Evolutionary conservation across 1,284 basidiomycete species (phyloP).

Genomic region (Chalciporus piperatoides): DNA sequence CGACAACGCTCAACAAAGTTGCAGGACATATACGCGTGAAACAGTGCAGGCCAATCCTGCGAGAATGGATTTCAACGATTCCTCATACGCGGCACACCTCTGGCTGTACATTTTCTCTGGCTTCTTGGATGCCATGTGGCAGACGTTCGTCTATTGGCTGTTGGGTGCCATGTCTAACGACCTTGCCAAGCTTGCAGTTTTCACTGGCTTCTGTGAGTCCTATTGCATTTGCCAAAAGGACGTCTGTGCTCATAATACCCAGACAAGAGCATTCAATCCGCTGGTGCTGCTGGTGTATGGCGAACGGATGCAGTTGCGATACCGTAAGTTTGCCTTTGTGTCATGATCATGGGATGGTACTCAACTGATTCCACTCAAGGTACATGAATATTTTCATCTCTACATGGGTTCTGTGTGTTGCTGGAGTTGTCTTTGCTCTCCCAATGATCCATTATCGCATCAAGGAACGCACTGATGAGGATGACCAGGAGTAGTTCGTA

Average conservation of each 20-base stretch:
- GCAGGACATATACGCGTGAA: constrained; percentile 50
- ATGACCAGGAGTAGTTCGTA: constrained; percentile 31
- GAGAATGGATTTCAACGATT: constrained; percentile 46
- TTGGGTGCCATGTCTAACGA: constrained; percentile 35
- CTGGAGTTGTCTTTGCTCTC: constrained; percentile 34
- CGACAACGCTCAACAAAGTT: constrained; percentile 3
- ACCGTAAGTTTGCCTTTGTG: constrained; percentile 20
- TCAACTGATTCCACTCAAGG: constrained; percentile 17
- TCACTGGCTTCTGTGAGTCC: constrained; percentile 31
- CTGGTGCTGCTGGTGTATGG: constrained; percentile 32
- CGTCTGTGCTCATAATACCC: not conserved
- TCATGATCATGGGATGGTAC: not conserved
- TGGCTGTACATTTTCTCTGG: constrained; percentile 45
- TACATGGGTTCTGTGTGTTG: constrained; percentile 36
- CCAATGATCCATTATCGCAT: constrained; percentile 40
- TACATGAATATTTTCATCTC: constrained; percentile 39
- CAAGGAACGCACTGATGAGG: constrained; percentile 33
- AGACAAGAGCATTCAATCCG: constrained; percentile 33
- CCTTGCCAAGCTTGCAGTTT: constrained; percentile 31
- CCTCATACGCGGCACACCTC: constrained; percentile 37
- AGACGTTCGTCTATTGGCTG: constrained; percentile 57
- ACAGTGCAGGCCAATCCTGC: constrained; percentile 22
- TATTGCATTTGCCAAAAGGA: not conserved
- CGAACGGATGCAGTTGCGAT: constrained; percentile 23
- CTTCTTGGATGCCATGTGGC: constrained; percentile 56